Evolutionary conservation across 169 alveolate genomes (phyloP), one percentile per base, ranked within the genome.

Genomic region (Eimeria necatrix): DNA sequence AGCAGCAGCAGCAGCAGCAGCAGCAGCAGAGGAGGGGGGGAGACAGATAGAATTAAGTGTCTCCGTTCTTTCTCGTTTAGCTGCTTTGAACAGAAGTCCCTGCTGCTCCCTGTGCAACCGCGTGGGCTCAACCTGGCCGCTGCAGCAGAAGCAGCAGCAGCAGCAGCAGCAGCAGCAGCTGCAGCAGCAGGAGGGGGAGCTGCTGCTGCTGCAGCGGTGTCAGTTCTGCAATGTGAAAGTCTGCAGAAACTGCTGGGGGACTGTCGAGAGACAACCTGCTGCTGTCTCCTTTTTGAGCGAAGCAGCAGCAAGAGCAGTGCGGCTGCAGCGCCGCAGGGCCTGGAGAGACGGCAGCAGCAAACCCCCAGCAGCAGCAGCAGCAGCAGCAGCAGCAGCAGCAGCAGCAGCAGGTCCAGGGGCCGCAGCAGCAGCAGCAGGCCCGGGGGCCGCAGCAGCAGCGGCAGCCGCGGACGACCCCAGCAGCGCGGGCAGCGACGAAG

Each of bases 171-270:
- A 22, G 83, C 83, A 71, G 49, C 83, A 71, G 83, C 51, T 56
- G 20, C 14, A 14, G 20, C 46, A 32, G 53, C 4, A 48, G 53
- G 51, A 0, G 18, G 51, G 46, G 51, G 51, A 24, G 53, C 83
- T 8, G 20, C 14, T 8, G 20, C n/a, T n/a, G 73, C 73, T 61
- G 73, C 73, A 61, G 73, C 73, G 73, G 3, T 88, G 94, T n/a
- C 64, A 48, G 52, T 26, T 52, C n/a, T 88, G 94, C 71, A 64
- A 88, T 18, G 94, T 88, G 46, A 61, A 76, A 4, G 94, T 88
- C 94, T 88, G 94, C 70, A 56, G 73, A 46, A 24, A 53, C 41
- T 88, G 94, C 94, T 88, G 94, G 94, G 46, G 51, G 49, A 41
- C 32, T n/a, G 74, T 64, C 7, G 94, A 59, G 2, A 18, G 73